Conservation (phyloP, 805 yeast species). For the Ogataea parapolymorpha region DNA sequence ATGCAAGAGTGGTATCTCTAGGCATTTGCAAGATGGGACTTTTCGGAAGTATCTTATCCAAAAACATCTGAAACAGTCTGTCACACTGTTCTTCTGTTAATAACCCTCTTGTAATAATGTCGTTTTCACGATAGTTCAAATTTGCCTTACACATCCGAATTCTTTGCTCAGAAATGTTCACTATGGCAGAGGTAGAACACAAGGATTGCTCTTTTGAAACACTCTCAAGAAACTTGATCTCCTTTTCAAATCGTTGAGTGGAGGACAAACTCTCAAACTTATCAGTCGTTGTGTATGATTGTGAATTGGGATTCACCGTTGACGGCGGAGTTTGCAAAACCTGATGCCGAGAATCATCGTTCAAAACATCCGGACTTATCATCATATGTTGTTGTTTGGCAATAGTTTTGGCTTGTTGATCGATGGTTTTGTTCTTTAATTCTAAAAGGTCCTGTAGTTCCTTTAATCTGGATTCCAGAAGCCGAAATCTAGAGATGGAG, state of each 20-base stretch:
- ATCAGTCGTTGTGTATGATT: slow-evolving; percentile 17
- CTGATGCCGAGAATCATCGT: neutral
- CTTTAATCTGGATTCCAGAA: slow-evolving; percentile 27
- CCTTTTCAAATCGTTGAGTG: slow-evolving; percentile 36
- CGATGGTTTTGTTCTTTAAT: slow-evolving; percentile 9
- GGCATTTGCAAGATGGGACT: slow-evolving; percentile 62
- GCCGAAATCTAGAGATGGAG: slow-evolving; percentile 19
- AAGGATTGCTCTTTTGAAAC: slow-evolving; percentile 35
- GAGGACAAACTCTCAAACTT: no score
- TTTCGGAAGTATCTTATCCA: slow-evolving; percentile 40
- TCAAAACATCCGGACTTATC: neutral
- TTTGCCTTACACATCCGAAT: slow-evolving; percentile 30
- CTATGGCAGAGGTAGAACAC: slow-evolving; percentile 43
- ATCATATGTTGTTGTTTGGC: slow-evolving; percentile 7
- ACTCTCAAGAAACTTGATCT: slow-evolving; percentile 35
- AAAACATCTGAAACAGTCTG: slow-evolving; percentile 48
- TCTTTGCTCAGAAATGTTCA: slow-evolving; percentile 44
- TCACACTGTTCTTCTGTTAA: slow-evolving; percentile 59
- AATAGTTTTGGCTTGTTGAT: slow-evolving; percentile 11
- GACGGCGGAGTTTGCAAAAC: neutral
- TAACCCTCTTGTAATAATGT: slow-evolving; percentile 56
- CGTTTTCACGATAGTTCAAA: slow-evolving; percentile 31
- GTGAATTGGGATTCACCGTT: neutral
- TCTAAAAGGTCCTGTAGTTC: slow-evolving; percentile 14
- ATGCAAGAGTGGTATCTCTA: slow-evolving; percentile 39